Evolutionary conservation across 164 flowering plant species (phyloP).

Genomic region (Cinnamomum micranthum): DNA sequence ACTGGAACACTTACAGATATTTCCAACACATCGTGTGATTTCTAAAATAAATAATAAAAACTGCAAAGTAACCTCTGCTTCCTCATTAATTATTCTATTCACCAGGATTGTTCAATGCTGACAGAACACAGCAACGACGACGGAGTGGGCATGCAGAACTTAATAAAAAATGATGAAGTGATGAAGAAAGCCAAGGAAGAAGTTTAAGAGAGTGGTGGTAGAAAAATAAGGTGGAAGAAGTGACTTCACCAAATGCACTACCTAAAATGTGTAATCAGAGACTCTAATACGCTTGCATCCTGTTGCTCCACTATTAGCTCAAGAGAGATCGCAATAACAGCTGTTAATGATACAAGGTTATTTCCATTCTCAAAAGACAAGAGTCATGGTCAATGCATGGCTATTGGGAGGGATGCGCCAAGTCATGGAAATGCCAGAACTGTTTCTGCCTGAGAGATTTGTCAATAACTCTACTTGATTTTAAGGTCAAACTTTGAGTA

Average conservation of each 20-base stretch:
- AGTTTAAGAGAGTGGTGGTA: not conserved
- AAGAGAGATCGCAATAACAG: not conserved
- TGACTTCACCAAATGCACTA: not conserved
- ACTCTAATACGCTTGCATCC: not conserved
- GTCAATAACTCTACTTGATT: not conserved
- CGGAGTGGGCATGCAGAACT: slow-evolving; percentile 9
- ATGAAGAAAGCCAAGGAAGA: slow-evolving; percentile 3
- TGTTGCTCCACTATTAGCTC: not conserved
- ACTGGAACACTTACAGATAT: too few relatives aligned
- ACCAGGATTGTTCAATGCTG: slow-evolving; percentile 5
- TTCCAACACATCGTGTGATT: too few relatives aligned
- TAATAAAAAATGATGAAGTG: not conserved
- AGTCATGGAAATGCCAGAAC: slow-evolving; percentile 1
- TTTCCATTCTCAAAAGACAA: not conserved
- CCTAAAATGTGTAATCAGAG: slow-evolving; percentile 3
- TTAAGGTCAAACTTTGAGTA: slow-evolving; percentile 4
- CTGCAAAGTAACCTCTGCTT: too few relatives aligned
- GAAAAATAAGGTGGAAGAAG: slow-evolving; percentile 1
- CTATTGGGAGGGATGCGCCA: slow-evolving; percentile 5
- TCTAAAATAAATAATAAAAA: too few relatives aligned
- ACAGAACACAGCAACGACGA: not conserved
- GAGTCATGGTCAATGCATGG: slow-evolving; percentile 4
- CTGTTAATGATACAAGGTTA: not conserved
- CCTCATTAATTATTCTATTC: too few relatives aligned
- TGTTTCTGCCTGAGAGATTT: slow-evolving; percentile 14